These are phyloP conservation scores for Pyrus pyrifolia DNA, from an alignment of 306 rosid genomes.

Conservation along the genomic window DNA sequence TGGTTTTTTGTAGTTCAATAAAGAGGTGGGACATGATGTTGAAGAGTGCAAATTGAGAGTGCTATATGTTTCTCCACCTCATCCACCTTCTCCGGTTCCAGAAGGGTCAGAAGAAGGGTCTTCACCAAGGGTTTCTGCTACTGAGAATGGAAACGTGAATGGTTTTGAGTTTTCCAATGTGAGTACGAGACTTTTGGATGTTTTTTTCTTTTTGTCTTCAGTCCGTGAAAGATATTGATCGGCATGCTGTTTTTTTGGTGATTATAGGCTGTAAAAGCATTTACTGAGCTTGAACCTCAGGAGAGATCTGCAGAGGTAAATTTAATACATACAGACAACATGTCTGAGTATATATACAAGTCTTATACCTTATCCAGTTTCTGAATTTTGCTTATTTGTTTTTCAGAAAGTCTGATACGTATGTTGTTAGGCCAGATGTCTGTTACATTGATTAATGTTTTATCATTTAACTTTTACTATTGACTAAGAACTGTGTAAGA, in stretches of 20 bases:
- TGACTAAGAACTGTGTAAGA: not conserved
- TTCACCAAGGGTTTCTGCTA: conserved; percentile 69
- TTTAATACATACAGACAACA: not conserved
- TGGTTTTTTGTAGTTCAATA: conserved; percentile 57
- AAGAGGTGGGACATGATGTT: conserved; percentile 72
- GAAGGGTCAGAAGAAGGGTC: conserved; percentile 94
- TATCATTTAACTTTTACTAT: not conserved
- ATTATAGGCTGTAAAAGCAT: conserved; percentile 55
- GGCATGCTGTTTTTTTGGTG: conserved; percentile 15
- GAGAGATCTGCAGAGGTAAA: conserved; percentile 76
- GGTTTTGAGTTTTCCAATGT: conserved; percentile 49
- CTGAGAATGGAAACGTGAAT: conserved; percentile 60
- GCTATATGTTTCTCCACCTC: conserved; percentile 69
- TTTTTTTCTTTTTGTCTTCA: not conserved
- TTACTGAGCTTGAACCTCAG: conserved; percentile 39
- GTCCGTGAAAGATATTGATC: conserved; percentile 3
- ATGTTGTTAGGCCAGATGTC: not conserved
- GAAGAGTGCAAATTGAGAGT: conserved; percentile 91
- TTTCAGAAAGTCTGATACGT: not conserved
- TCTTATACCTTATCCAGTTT: not conserved
- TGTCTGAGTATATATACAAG: not conserved
- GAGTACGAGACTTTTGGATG: conserved; percentile 29
- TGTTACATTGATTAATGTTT: not conserved
- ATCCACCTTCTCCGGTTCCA: conserved; percentile 74
- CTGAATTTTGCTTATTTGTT: not conserved